These are phyloP conservation scores for Pythium brassicae DNA, from an alignment of 352 stramenopile species.

Conservation along the genomic window DNA sequence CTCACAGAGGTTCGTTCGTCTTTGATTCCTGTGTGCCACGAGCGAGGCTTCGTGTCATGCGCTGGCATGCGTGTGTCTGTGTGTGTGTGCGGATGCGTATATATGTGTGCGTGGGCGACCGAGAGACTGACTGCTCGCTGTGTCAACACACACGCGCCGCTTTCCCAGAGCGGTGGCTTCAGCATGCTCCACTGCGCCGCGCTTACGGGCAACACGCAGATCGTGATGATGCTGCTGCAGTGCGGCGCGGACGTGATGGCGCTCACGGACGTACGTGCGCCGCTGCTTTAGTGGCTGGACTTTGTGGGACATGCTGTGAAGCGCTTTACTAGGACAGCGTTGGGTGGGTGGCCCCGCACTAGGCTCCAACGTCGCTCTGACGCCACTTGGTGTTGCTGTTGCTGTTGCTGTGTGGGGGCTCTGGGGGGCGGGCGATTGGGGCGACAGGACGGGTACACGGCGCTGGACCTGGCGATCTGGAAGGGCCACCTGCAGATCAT, in stretches of 20 bases:
- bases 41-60: no score
- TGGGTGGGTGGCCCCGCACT: background rate
- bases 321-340: no score
- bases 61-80: background rate
- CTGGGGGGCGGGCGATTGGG: no score
- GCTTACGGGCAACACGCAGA: conserved; percentile 77
- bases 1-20: conserved; percentile 46
- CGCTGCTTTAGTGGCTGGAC: background rate
- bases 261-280: conserved; percentile 56
- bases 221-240: conserved; percentile 86
- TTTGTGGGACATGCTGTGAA: background rate
- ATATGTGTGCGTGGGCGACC: no score
- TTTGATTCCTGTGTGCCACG: background rate
- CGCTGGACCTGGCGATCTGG: conserved; percentile 80
- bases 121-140: background rate
- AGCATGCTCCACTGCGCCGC: conserved; percentile 77
- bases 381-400: background rate
- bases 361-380: background rate
- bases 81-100: background rate
- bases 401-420: background rate
- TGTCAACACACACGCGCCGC: background rate
- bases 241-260: conserved; percentile 70
- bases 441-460: conserved; percentile 70
- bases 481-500: conserved; percentile 81
- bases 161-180: conserved; percentile 60